A percentile compares a stretch with the other conserved stretches of the same genome.
phyloP scores from a whole-genome alignment of 2,329 filamentous ascomycete genomes.

The Coleophoma eucalyptorum region DNA sequence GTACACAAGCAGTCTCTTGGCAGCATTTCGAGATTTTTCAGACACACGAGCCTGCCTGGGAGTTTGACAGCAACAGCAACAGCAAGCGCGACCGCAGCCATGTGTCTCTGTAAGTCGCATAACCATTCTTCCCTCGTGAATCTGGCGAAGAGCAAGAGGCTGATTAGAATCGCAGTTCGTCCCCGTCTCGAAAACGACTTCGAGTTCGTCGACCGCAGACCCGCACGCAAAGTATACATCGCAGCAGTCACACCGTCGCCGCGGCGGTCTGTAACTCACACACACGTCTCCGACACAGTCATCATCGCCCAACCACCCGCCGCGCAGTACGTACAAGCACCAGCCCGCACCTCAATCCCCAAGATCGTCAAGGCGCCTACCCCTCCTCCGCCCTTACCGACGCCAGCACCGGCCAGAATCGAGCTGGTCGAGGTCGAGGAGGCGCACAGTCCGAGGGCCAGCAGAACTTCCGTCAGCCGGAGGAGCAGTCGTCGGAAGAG shows the following conservation, averaged over 20 bases:
- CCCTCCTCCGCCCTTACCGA: conserved; percentile 5
- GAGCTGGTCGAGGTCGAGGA: conserved; percentile 17
- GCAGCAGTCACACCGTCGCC: conserved; percentile 13
- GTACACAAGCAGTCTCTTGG: too few species aligned
- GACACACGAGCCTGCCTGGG: not conserved
- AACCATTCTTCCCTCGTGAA: not conserved
- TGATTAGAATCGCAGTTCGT: not conserved
- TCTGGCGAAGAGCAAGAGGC: not conserved
- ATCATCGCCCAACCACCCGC: conserved; percentile 9
- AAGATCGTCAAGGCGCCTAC: conserved; percentile 6
- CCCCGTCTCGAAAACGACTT: not conserved
- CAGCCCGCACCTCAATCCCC: conserved; percentile 4
- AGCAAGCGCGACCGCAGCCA: not conserved
- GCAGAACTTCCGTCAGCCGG: conserved; percentile 2
- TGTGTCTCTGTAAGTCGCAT: conserved; percentile 1
- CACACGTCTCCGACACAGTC: conserved; percentile 13
- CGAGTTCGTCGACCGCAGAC: not conserved
- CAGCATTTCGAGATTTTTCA: not conserved
- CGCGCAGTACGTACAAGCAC: conserved; percentile 11
- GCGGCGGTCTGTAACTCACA: conserved; percentile 4
- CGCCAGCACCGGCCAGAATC: conserved; percentile 7
- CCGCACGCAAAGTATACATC: not conserved
- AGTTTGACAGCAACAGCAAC: not conserved
- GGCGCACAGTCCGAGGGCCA: conserved; percentile 6
- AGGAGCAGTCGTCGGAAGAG: not conserved